Percentiles rank a stretch among this genome's conserved stretches.
Evolutionary conservation across 306 rosid species (phyloP).

Genomic region (Luffa aegyptiaca): DNA sequence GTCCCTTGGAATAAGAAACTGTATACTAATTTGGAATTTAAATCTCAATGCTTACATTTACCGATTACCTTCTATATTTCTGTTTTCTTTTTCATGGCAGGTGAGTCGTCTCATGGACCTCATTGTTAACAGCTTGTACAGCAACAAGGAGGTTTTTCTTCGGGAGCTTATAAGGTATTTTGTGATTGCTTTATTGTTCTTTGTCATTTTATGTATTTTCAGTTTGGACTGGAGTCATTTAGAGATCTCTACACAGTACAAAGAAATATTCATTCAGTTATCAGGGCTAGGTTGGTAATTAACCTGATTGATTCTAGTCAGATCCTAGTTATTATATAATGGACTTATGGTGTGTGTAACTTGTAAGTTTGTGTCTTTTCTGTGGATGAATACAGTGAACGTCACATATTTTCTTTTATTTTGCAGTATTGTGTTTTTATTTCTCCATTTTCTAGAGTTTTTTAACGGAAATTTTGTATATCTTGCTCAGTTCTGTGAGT

Average conservation of each 20-base stretch:
- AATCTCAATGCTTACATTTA: neutral
- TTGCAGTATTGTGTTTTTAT: neutral
- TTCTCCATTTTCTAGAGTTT: neutral
- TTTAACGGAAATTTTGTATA: neutral
- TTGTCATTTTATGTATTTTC: neutral
- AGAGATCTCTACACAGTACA: neutral
- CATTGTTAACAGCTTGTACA: conserved; percentile 91
- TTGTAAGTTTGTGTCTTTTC: neutral
- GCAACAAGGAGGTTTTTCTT: conserved; percentile 94
- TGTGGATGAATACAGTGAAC: neutral
- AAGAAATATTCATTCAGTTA: neutral
- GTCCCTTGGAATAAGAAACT: neutral
- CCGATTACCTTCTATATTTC: neutral
- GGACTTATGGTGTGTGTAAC: neutral
- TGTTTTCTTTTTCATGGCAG: conserved; percentile 28
- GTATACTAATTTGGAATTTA: neutral
- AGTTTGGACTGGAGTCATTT: neutral
- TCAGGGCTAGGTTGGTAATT: neutral
- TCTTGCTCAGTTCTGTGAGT: neutral
- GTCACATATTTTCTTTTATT: neutral
- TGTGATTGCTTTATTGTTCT: neutral
- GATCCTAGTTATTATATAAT: neutral
- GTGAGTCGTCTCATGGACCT: conserved; percentile 98
- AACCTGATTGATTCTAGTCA: neutral
- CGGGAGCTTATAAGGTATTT: conserved; percentile 88